Base-by-base conservation (phyloP, 2,329 filamentous ascomycete genomes). In the Aureobasidium sp. region DNA sequence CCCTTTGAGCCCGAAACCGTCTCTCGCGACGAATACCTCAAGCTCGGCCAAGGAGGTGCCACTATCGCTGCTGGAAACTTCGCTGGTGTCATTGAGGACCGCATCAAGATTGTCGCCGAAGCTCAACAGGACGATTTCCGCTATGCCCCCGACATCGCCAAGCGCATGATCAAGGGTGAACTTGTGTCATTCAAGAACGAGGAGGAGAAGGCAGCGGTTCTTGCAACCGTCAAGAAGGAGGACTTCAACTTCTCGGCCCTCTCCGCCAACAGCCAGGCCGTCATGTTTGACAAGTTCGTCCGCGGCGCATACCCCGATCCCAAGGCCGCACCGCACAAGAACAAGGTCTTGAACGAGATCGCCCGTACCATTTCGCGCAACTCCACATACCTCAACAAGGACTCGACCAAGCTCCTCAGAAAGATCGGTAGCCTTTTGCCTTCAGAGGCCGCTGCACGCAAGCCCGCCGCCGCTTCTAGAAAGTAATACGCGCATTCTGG, bases 341-440 rank as follows among this genome's bases (percentile, higher is more conserved):
- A 69, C 53, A 61, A 64, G 15, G 49, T 67, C 21, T 41, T 70
- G 49, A 66, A 70, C 44, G 45, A 64, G 10, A 60, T 71, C 29
- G 64, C 62, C 11, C 60, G 44, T 15, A 63, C 63, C 57, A 62
- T 64, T 16, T 48, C 65, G 55, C 62, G 59, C 64, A 71, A 71
- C 60, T 42, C 57, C 5, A 69, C 67, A 6, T 71, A 69, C 39
- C 61, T 69, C 25, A 34, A 21, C 7, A 63, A 64, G n/a, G 69
- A 74, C 68, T 63, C 69, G 1, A 67, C 67, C 11, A 69, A 61
- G 57, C 70, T 75, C 54, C 52, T 73, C 42, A 65, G 65, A 37
- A 71, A 75, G 67, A 69, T 68, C 16, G 45, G 61, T 32, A 63
- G 54, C 29, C 29, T 63, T 6, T 54, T 63, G 54, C 61, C 61